These are phyloP conservation scores for Vanrija pseudolonga DNA, from an alignment of 1,284 basidiomycete species.

Conservation along the genomic window DNA sequence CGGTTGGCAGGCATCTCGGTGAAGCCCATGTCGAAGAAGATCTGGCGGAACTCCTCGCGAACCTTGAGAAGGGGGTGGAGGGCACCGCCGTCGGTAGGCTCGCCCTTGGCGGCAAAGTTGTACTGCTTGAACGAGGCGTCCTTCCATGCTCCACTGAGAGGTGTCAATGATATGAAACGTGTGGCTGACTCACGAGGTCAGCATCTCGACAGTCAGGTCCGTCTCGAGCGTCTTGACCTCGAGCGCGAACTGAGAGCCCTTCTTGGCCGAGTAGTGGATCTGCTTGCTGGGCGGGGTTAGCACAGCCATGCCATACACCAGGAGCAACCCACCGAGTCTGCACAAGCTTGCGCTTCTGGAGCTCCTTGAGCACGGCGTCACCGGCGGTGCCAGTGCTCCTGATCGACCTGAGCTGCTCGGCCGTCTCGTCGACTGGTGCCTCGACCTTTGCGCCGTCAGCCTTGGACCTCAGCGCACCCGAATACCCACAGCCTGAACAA, in stretches of 20 bases:
- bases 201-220: slow-evolving; percentile 93
- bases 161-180: slow-evolving; percentile 45
- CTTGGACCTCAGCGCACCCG: slow-evolving; percentile 36
- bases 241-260: slow-evolving; percentile 84
- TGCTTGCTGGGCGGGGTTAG: slow-evolving; percentile 66
- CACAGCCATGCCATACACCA: neutral
- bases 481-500: slow-evolving; percentile 67
- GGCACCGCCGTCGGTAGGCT: slow-evolving; percentile 81
- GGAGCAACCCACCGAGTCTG: slow-evolving; percentile 42
- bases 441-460: slow-evolving; percentile 51
- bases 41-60: slow-evolving; percentile 93
- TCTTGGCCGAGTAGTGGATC: slow-evolving; percentile 86
- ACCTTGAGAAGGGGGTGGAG: slow-evolving; percentile 97
- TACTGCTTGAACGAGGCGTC: slow-evolving; percentile 92
- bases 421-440: slow-evolving; percentile 69
- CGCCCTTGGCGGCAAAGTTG: slow-evolving; percentile 96
- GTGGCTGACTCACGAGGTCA: slow-evolving; percentile 59
- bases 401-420: slow-evolving; percentile 71
- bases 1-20: slow-evolving; percentile 98
- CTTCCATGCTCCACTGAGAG: slow-evolving; percentile 79
- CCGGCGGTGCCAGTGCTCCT: slow-evolving; percentile 65
- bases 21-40: slow-evolving; percentile 99
- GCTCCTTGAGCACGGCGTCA: slow-evolving; percentile 68
- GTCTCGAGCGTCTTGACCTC: slow-evolving; percentile 97
- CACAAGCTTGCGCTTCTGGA: slow-evolving; percentile 85